phyloP scores from a whole-genome alignment of 768 basidiomycete species.

The Leccinum longicurvipes region DNA sequence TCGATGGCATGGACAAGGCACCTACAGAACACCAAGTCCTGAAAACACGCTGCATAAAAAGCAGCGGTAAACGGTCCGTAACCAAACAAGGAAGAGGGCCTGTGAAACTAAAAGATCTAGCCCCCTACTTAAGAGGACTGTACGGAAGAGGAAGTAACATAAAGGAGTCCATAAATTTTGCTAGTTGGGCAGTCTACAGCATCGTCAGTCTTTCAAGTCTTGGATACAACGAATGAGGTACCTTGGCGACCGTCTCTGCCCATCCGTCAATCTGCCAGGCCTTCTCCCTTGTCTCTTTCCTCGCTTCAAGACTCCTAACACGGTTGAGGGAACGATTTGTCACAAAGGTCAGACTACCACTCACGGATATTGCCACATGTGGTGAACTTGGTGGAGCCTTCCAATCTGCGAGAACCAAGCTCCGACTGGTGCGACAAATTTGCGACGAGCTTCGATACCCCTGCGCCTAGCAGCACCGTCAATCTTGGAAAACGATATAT shows the following conservation, averaged over 20 bases:
- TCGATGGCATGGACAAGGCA: not conserved
- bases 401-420: constrained; percentile 93
- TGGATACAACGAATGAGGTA: constrained; percentile 27
- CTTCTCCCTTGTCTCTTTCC: constrained; percentile 82
- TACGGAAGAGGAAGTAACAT: constrained; percentile 78
- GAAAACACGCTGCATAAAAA: not conserved
- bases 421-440: constrained; percentile 81
- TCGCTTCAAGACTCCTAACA: constrained; percentile 63
- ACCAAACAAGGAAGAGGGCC: not conserved
- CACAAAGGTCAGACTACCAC: constrained; percentile 28
- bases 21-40: not conserved
- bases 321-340: constrained; percentile 9
- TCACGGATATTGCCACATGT: constrained; percentile 96
- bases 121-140: constrained; percentile 74
- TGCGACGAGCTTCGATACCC: constrained; percentile 90
- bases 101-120: not conserved
- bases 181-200: constrained; percentile 80
- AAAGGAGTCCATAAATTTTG: constrained; percentile 82
- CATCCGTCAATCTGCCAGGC: constrained; percentile 96
- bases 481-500: not conserved
- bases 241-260: constrained; percentile 93
- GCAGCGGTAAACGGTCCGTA: not conserved
- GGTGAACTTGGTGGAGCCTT: constrained; percentile 84
- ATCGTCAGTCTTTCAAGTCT: not conserved
- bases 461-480: constrained; percentile 57